Evolutionary conservation across 75 land plant genomes (phyloP).

Genomic region (Ceratopteris richardii): DNA sequence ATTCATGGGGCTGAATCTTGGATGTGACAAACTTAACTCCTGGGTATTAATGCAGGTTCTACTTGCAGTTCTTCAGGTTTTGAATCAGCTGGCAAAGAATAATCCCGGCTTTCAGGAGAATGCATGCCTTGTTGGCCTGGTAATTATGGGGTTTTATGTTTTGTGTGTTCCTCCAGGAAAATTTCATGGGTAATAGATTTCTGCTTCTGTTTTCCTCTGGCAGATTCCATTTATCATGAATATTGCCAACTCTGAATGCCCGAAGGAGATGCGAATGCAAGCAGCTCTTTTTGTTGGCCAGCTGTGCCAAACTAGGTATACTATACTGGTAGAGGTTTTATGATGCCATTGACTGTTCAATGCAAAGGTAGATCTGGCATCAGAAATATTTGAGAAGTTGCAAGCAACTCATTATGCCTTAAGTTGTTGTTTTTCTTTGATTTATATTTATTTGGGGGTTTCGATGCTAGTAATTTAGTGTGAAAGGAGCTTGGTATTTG

Average conservation of each 20-base stretch:
- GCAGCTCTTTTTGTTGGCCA: conserved; percentile 94
- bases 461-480: too few relatives aligned
- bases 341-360: too few relatives aligned
- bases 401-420: too few relatives aligned
- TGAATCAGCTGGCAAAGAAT: conserved; percentile 86
- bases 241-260: conserved; percentile 72
- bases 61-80: conserved; percentile 65
- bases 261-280: conserved; percentile 91
- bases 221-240: conserved; percentile 82
- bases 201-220: background rate
- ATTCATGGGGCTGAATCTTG: background rate
- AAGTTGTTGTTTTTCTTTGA: too few relatives aligned
- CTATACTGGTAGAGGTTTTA: too few relatives aligned
- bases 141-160: conserved; percentile 15
- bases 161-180: background rate
- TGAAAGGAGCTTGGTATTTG: too few relatives aligned
- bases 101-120: conserved; percentile 77
- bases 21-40: too few relatives aligned
- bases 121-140: conserved; percentile 95
- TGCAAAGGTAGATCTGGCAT: too few relatives aligned
- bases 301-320: conserved; percentile 88
- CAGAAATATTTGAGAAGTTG: too few relatives aligned
- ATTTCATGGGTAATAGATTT: background rate
- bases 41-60: conserved; percentile 48
- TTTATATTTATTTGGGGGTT: too few relatives aligned